Base-by-base conservation (phyloP, 208 protist species). In the Trypanosoma grayi region DNA sequence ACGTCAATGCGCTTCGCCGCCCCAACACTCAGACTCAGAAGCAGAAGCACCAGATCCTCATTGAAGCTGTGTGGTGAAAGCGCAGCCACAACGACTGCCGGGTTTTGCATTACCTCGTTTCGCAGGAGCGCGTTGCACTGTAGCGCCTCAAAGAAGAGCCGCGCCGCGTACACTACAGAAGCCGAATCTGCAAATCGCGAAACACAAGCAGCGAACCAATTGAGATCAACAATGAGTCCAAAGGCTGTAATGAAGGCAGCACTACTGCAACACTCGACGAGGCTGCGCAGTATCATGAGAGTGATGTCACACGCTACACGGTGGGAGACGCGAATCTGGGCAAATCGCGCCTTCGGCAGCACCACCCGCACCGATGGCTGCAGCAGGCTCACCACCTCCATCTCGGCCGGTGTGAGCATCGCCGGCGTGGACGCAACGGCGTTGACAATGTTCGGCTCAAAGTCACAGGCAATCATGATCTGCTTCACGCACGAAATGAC, bases 111-210 rank as follows among this genome's bases (percentile, higher is more conserved):
- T 14, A 83, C 75, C 36, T 89, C 75, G 40, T 80, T 70, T 3
- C 73, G 64, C 28, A 94, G 62, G 28, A 59, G 41, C 6, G 73
- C 51, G 41, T 83, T 88, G 45, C 66, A 63, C 28, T 71, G 58
- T n/a, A 84, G 63, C 0, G 87, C 79, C 25, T 84, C 76, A 51
- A 91, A 82, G 44, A 91, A 87, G 47, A 94, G 61, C 34, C 72
- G 69, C 4, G 80, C 88, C 10, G 84, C 84, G 51, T 85, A 91
- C 8, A 94, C 70, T 4, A 91, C 87, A 47, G 73, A 77, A 4
- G 73, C 63, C 3, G 75, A 77, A 63, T 90, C 75, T 9, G 83
- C 82, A 59, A 91, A 94, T 28, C 75, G 79, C 6, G 75, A 81
- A 8, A 81, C 44, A 47, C 75, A 87, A 20, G 75, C 60, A 16